phyloP scores from a whole-genome alignment of 2,329 filamentous ascomycete genomes.

The Aureobasidium lini region DNA sequence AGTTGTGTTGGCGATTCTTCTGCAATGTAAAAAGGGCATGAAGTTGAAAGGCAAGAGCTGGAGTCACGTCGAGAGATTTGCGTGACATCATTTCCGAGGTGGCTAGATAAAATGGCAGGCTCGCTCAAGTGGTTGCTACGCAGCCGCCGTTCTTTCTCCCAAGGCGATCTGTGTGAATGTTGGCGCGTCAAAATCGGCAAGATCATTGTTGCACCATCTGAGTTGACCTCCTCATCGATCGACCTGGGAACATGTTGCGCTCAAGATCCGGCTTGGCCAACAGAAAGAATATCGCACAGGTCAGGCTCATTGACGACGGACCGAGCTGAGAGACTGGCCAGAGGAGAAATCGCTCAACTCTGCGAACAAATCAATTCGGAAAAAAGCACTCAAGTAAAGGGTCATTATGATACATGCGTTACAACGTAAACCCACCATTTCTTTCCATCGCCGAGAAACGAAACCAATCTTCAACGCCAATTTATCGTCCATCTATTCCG shows the following conservation, averaged over 20 bases:
- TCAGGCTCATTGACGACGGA: not conserved
- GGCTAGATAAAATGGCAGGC: not conserved
- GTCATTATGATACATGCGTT: constrained; percentile 10
- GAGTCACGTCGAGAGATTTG: not conserved
- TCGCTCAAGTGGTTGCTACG: no score
- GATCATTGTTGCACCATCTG: not conserved
- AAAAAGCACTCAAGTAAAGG: not conserved
- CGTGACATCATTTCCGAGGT: not conserved
- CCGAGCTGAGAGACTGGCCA: not conserved
- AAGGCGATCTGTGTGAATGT: not conserved
- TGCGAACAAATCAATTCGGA: not conserved
- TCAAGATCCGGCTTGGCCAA: not conserved
- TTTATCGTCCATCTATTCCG: not conserved
- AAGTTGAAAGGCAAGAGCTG: not conserved
- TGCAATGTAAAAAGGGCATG: not conserved
- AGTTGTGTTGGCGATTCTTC: not conserved
- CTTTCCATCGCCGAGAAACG: not conserved
- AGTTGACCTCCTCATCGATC: not conserved
- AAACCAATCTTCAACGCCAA: not conserved
- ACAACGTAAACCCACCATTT: constrained; percentile 1
- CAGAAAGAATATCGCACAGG: not conserved
- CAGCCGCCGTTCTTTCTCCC: no score
- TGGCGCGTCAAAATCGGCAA: not conserved
- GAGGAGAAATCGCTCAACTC: not conserved
- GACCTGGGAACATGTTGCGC: not conserved